Evolutionary conservation across 257 asterid species (phyloP).

Genomic region (Thymus mandschuricus): DNA sequence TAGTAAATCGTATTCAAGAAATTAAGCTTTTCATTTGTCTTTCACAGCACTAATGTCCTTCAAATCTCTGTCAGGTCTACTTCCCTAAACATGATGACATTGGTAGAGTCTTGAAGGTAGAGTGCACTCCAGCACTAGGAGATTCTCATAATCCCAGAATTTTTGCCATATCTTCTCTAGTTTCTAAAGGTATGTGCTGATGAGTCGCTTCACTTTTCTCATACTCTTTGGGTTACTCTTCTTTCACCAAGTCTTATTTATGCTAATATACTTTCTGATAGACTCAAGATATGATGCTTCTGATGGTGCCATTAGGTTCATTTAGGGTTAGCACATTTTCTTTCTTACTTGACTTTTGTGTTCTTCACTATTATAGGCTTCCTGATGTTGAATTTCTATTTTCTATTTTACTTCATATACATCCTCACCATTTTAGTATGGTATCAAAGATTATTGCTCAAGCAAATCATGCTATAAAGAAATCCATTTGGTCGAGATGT

Average conservation of each 20-base stretch:
- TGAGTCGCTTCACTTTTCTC: constrained; percentile 4
- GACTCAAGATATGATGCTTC: neutral
- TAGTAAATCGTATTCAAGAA: constrained; percentile 39
- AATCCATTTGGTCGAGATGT: constrained; percentile 21
- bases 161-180: constrained; percentile 86
- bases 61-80: constrained; percentile 57
- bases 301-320: too few relatives aligned
- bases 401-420: constrained; percentile 2
- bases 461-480: constrained; percentile 13
- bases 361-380: too few relatives aligned
- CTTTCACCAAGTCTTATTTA: neutral
- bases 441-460: neutral
- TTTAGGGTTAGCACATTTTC: neutral
- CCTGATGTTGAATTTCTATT: neutral
- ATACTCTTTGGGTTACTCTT: neutral
- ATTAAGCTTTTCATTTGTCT: constrained; percentile 13
- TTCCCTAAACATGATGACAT: constrained; percentile 78
- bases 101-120: constrained; percentile 80
- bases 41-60: constrained; percentile 5
- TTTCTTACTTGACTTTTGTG: neutral
- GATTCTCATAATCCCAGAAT: constrained; percentile 66
- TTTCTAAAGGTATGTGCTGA: constrained; percentile 72
- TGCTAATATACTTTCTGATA: neutral
- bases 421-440: neutral
- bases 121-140: constrained; percentile 77